Evolutionary conservation across 306 rosid species (phyloP), one percentile per base, ranked within the genome.

Genomic region (Cucumis sativus): DNA sequence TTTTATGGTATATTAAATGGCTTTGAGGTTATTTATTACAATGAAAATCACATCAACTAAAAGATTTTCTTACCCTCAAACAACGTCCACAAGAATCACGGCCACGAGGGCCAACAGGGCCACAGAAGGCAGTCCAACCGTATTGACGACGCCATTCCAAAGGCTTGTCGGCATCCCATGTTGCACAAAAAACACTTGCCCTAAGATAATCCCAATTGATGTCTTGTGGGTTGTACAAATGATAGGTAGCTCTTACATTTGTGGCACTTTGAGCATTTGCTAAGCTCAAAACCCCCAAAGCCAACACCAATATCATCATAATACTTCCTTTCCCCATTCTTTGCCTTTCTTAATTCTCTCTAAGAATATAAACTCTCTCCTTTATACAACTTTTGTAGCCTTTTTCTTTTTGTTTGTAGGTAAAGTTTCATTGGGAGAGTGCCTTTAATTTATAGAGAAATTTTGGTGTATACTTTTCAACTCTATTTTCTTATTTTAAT

Each of bases 81-180:
- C 92, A 88, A 74, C 67, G 84, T 67, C 96, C 92, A 49, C 91
- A 85, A 15, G 91, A 57, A 15, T 69, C 80, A 59, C 33, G 75
- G 8, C 86, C 89, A 1, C 71, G 85, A 76, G 86, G 89, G 0
- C 95, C 95, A 6, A 5, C 81, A 4, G 92, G 92, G 1, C 89
- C 90, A 21, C 95, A 88, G 10, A 86, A 90, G 35, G 95, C 83
- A 0, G 90, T 90, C 90, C 95, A 88, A 2, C 89, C 90, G 18
- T 82, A 85, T n/a, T 75, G 84, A 76, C 82, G 87, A 11, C 91
- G 89, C 91, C 96, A 86, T 21, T 86, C 83, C 2, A 85, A 67
- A 74, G 84, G 56, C 82, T 65, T 23, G 57, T 69, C 45, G 11
- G 75, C 75, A 69, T 69, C 75, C 75, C 75, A 69, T 41, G 75